Percentiles rank a stretch among this genome's conserved stretches.
Evolutionary conservation across 768 basidiomycete species (phyloP).

Genomic region (Pseudohyphozyma bogoriensis): DNA sequence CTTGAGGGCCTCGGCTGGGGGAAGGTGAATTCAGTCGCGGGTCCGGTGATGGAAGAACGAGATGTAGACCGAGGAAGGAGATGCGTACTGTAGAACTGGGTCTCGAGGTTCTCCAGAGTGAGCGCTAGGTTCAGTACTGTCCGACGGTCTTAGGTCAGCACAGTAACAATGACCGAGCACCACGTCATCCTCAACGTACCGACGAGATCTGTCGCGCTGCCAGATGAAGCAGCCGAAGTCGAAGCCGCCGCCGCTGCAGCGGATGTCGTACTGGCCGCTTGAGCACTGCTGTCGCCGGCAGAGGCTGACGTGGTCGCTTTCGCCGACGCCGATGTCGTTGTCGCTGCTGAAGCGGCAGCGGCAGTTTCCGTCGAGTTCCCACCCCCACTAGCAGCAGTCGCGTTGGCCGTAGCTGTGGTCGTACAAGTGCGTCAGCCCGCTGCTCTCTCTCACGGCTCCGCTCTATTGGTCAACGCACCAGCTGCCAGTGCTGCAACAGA

Average conservation of each 20-base stretch:
- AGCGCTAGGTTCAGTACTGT: conserved; percentile 3
- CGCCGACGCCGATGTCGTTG: background rate
- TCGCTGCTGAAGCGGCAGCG: background rate
- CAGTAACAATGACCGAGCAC: background rate
- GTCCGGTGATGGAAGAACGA: background rate
- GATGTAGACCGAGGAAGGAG: background rate
- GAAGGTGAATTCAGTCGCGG: background rate
- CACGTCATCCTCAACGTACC: background rate
- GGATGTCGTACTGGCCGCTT: too few relatives aligned
- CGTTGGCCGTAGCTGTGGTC: too few relatives aligned
- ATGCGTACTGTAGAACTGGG: background rate
- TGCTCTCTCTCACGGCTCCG: too few relatives aligned
- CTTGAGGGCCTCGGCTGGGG: conserved; percentile 4
- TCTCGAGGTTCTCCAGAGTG: conserved; percentile 1
- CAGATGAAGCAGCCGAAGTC: background rate
- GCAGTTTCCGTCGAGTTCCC: too few relatives aligned
- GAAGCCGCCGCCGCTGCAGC: too few relatives aligned
- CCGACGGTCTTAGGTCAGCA: background rate
- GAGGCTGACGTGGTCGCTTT: background rate
- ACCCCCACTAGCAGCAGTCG: too few relatives aligned
- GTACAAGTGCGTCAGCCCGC: too few relatives aligned
- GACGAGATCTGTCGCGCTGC: background rate
- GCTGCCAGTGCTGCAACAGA: too few relatives aligned
- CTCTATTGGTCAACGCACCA: too few relatives aligned
- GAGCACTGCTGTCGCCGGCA: background rate